Evolutionary conservation across 2,329 filamentous ascomycete species (phyloP).

Genomic region (Sporothrix euskadiensis): DNA sequence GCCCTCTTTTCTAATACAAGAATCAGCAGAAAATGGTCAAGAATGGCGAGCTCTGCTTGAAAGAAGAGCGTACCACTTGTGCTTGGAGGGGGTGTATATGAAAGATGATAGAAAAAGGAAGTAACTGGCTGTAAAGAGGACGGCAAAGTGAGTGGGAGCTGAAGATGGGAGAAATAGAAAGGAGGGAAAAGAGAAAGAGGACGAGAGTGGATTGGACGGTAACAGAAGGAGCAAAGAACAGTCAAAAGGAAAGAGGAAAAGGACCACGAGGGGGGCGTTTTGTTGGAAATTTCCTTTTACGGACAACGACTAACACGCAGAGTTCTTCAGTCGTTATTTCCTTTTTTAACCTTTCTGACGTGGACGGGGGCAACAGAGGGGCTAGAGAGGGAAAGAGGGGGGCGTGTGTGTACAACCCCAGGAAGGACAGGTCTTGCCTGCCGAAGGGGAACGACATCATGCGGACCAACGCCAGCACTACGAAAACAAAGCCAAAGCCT

Average conservation of each 20-base stretch:
- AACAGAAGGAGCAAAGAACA: background rate
- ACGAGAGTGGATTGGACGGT: background rate
- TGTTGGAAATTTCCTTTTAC: slow-evolving; percentile 28
- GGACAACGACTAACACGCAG: slow-evolving; percentile 20
- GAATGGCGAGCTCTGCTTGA: background rate
- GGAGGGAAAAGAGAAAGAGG: background rate
- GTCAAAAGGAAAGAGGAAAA: background rate
- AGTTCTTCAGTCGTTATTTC: background rate
- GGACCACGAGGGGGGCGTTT: background rate
- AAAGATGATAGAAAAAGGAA: background rate
- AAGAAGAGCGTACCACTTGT: slow-evolving; percentile 3
- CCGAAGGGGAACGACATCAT: slow-evolving; percentile 1
- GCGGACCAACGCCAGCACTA: background rate
- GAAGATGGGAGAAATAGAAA: background rate
- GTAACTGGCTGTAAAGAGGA: background rate
- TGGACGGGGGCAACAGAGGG: too few species aligned
- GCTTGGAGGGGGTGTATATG: background rate
- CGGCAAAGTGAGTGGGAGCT: background rate
- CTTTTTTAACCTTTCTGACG: background rate
- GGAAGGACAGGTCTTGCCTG: slow-evolving; percentile 1
- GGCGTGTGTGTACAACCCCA: slow-evolving; percentile 19
- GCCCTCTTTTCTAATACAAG: background rate
- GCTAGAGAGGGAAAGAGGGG: background rate
- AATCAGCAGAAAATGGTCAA: background rate
- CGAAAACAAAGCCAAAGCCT: background rate